Conservation (phyloP, 148 eudicot species). For the Bassia scoparia region DNA sequence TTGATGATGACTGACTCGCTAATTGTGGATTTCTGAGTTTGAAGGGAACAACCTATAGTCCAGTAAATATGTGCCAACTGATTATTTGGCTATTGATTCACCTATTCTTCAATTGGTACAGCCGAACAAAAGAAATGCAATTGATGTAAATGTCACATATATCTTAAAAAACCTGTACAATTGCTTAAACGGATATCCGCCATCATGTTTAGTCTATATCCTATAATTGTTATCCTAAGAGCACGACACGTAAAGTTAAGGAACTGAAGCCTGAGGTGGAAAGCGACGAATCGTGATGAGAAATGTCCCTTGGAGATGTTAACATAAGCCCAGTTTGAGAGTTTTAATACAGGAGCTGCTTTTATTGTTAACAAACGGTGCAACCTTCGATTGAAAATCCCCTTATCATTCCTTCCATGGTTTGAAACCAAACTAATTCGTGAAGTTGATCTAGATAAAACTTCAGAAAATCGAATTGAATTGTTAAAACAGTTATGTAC, state of each 20-base stretch:
- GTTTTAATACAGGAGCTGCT: neutral
- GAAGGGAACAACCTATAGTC: constrained; percentile 75
- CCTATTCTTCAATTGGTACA: neutral
- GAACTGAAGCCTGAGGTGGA: neutral
- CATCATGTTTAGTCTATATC: no score
- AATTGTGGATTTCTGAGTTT: constrained; percentile 89
- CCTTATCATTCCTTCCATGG: neutral
- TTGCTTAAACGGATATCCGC: no score
- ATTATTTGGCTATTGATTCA: neutral
- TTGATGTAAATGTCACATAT: neutral
- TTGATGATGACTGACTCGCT: constrained; percentile 62
- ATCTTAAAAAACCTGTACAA: neutral
- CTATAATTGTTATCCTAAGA: no score
- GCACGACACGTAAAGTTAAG: neutral
- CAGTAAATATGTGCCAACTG: constrained; percentile 12
- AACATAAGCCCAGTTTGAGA: neutral
- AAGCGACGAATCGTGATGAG: neutral
- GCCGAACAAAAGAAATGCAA: neutral
- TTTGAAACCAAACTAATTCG: neutral
- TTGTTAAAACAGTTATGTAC: neutral
- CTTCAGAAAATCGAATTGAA: neutral
- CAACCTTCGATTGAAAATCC: neutral
- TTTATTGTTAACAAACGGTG: neutral
- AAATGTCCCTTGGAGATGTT: neutral
- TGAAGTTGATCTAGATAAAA: neutral